Base-by-base conservation (phyloP, 2,329 filamentous ascomycete genomes). In the Colletotrichum sp. region DNA sequence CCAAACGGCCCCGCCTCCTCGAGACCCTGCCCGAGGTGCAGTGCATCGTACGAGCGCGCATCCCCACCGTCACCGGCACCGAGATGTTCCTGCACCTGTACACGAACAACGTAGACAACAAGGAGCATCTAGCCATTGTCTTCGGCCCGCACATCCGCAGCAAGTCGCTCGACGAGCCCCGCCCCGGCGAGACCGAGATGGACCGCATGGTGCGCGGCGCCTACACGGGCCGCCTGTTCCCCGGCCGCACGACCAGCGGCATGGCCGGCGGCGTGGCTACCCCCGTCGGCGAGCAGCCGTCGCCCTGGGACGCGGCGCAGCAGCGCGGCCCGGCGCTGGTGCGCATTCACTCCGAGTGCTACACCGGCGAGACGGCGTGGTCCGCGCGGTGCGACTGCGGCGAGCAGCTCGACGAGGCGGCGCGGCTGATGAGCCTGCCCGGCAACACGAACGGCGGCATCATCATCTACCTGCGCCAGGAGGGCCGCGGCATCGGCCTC, bases 21-120 rank as follows among this genome's bases (percentile, higher is more conserved):
- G 89, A 94, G 78, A 91, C 89, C 16, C 88, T 99, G 2, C 97
- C 96, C 9, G 86, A 94, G 28, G 96, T 99, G n/a, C 93, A 95
- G 83, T 99, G 97, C 86, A 93, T 98, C 78, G 97, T 99, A 65
- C 94, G 97, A 79, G 97, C 97, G 21, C 93, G 97, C 71, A 99
- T 99, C 80, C 97, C 97, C 1, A 99, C 96, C 1, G 96, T 95
- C 3, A 92, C 91, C 0, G 96, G 96, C 5, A 94, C 96, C 13
- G 96, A 99, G 85, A 99, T 99, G 96, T 99, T 98, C 85, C 86
- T 99, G 67, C 96, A 99, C 82, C 88, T 99, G 1, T 99, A 99
- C 86, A 93, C 93, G 78, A 99, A 99, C 85, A 94, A 94, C 80
- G 92, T 95, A 8, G 97, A 99, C 84, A 95, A 93, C 78, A 99